phyloP scores from a whole-genome alignment of 805 yeast genomes.

The Candida xyloterini region DNA sequence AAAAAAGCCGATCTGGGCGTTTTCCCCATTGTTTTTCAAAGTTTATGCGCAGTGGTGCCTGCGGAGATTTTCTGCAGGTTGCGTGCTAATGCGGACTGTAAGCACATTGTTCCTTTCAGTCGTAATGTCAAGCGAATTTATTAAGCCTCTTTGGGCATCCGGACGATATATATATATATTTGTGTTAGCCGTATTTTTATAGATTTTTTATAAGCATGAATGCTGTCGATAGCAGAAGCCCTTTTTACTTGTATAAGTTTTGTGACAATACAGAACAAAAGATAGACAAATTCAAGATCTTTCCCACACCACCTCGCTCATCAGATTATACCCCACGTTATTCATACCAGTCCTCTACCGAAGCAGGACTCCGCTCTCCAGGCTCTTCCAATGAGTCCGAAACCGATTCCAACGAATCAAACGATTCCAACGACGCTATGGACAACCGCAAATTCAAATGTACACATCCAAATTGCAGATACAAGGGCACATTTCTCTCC shows the following conservation, averaged over 20 bases:
- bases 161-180: neutral
- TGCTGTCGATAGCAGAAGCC: constrained; percentile 12
- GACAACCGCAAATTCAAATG: constrained; percentile 16
- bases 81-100: constrained; percentile 4
- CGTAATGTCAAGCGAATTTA: neutral
- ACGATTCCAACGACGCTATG: constrained; percentile 3
- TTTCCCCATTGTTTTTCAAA: neutral
- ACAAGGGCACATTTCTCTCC: constrained; percentile 31
- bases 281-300: constrained; percentile 23
- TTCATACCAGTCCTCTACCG: neutral
- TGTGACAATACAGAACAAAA: constrained; percentile 18
- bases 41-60: neutral
- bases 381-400: constrained; percentile 8
- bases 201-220: constrained; percentile 5
- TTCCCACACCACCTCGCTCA: constrained; percentile 17
- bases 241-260: constrained; percentile 25
- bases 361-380: constrained; percentile 1
- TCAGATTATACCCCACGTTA: constrained; percentile 1
- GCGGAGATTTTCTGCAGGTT: constrained; percentile 1
- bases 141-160: constrained; percentile 1
- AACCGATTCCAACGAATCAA: constrained; percentile 3
- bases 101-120: constrained; percentile 1
- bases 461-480: constrained; percentile 25
- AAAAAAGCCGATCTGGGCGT: constrained; percentile 1
- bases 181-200: neutral